These are phyloP conservation scores for Lasiodiplodia theobromae DNA, from an alignment of 2,329 filamentous ascomycete species.

Conservation along the genomic window DNA sequence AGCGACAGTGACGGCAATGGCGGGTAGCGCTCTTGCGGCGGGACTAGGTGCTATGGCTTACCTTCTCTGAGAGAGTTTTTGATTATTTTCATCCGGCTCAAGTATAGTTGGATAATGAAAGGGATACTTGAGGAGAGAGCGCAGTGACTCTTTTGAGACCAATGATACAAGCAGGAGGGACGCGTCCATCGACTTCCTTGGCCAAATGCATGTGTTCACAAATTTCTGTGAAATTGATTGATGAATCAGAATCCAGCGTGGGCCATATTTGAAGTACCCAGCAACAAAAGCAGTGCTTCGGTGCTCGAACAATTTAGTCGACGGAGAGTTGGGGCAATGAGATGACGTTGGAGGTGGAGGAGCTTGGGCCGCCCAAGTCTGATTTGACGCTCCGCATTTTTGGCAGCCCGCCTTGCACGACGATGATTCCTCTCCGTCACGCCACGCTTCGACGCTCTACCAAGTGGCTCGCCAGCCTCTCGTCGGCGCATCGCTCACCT, in stretches of 20 bases:
- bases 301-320: neutral
- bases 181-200: too few relatives aligned
- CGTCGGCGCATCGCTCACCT: neutral
- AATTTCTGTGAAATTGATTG: too few relatives aligned
- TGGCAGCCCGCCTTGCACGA: conserved; percentile 14
- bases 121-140: too few relatives aligned
- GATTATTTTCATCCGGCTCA: neutral
- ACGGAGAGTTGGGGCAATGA: neutral
- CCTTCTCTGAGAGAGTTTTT: neutral
- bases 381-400: conserved; percentile 14
- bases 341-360: neutral
- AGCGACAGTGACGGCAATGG: neutral
- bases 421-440: conserved; percentile 24
- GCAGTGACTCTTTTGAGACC: too few relatives aligned
- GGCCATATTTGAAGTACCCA: too few relatives aligned
- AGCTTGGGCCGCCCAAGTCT: conserved; percentile 14
- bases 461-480: neutral
- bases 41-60: neutral
- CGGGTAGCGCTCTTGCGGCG: neutral
- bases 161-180: too few relatives aligned
- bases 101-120: neutral
- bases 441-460: conserved; percentile 1
- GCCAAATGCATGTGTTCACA: too few relatives aligned
- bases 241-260: too few relatives aligned
- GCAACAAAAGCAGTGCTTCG: neutral